Conservation (phyloP, 2,329 filamentous ascomycete genomes). For the Nemania abortiva region DNA sequence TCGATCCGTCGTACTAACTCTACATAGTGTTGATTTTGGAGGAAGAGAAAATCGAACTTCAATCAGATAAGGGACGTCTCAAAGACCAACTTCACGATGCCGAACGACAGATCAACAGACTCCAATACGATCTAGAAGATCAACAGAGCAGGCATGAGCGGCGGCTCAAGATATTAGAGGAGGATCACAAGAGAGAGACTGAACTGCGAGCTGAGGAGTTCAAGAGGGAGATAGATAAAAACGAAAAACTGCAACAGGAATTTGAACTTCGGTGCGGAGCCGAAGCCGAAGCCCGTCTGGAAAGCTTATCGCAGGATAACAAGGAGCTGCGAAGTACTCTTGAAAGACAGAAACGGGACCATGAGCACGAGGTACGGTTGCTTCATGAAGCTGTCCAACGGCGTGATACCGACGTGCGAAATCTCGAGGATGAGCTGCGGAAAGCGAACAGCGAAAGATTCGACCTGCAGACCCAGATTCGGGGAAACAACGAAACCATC, state of each 20-base stretch:
- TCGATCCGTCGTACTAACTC: conserved; percentile 36
- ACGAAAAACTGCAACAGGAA: conserved; percentile 66
- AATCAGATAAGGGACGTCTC: conserved; percentile 62
- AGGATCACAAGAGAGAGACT: conserved; percentile 61
- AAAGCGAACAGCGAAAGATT: conserved; percentile 43
- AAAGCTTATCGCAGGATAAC: conserved; percentile 67
- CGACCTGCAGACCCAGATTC: conserved; percentile 44
- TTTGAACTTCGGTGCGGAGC: conserved; percentile 54
- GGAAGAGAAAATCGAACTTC: conserved; percentile 59
- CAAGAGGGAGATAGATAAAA: conserved; percentile 62
- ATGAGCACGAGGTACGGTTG: conserved; percentile 55
- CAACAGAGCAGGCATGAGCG: conserved; percentile 56
- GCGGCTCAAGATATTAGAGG: conserved; percentile 44
- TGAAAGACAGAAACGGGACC: conserved; percentile 63
- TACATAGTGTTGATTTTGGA: conserved; percentile 63
- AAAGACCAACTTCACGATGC: conserved; percentile 76
- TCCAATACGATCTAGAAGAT: conserved; percentile 57
- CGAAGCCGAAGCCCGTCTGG: conserved; percentile 47
- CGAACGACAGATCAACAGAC: conserved; percentile 63
- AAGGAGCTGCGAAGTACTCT: conserved; percentile 70
- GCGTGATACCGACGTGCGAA: conserved; percentile 64
- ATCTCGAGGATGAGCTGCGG: conserved; percentile 59
- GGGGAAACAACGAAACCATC: conserved; percentile 48
- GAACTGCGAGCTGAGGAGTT: conserved; percentile 66
- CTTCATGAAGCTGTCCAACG: conserved; percentile 65